A percentile compares a stretch with the other conserved stretches of the same genome.
Evolutionary conservation across 345 rosid species (phyloP).

Genomic region (Schrenkiella parvula): DNA sequence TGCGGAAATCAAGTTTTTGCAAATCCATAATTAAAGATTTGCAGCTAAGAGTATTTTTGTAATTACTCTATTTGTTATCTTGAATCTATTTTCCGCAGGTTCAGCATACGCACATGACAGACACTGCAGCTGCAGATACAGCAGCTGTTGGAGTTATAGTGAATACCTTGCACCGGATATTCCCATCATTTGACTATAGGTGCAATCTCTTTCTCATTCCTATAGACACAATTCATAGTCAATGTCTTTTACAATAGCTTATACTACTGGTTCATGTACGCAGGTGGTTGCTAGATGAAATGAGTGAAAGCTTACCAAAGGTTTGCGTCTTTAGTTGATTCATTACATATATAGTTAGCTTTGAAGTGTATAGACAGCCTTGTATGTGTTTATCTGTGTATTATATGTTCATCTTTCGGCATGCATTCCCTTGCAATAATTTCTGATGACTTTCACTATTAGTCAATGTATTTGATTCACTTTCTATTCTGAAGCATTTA

Average conservation of each 20-base stretch:
- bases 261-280: constrained; percentile 34
- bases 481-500: background rate
- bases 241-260: constrained; percentile 15
- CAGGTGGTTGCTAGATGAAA: constrained; percentile 95
- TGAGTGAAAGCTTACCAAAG: constrained; percentile 87
- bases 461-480: background rate
- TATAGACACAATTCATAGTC: background rate
- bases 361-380: background rate
- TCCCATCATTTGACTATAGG: constrained; percentile 97
- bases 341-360: background rate
- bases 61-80: background rate
- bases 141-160: constrained; percentile 76
- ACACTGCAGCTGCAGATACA: constrained; percentile 87
- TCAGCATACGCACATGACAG: constrained; percentile 91
- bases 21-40: background rate
- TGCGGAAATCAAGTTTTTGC: background rate
- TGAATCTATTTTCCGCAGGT: constrained; percentile 51
- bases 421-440: background rate
- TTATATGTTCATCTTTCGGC: background rate
- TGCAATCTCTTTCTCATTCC: constrained; percentile 18
- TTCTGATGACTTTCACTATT: background rate
- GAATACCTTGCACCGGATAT: constrained; percentile 71
- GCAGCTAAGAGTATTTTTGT: background rate
- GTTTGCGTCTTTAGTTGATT: constrained; percentile 41
- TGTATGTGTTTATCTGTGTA: background rate